Evolutionary conservation across 225 moss, liverwort and hornwort species (phyloP).

Genomic region (Polytrichum formosum): DNA sequence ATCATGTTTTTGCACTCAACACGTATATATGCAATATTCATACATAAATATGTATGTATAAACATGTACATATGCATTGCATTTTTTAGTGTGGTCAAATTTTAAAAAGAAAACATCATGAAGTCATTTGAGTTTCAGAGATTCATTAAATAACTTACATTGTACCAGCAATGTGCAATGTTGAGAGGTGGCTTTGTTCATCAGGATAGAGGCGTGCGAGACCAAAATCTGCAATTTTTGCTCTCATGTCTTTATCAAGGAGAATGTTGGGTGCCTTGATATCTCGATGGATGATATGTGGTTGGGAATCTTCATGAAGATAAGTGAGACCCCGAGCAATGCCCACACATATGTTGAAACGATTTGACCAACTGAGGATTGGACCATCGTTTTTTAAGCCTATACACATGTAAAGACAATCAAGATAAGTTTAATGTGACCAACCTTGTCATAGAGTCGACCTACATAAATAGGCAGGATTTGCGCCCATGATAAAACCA

Average conservation of each 20-base stretch:
- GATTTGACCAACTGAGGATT: constrained; percentile 20
- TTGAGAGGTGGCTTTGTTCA: constrained; percentile 4
- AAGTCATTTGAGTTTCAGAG: no score
- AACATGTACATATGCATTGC: not conserved
- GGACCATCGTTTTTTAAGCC: no score
- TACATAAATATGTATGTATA: not conserved
- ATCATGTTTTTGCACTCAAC: no score
- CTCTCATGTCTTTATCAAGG: constrained; percentile 21
- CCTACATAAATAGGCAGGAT: no score
- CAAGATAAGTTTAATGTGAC: no score
- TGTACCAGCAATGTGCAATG: constrained; percentile 15
- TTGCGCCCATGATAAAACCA: no score
- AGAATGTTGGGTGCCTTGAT: constrained; percentile 32
- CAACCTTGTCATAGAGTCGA: no score
- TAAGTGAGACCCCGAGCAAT: constrained; percentile 26
- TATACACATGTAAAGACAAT: no score
- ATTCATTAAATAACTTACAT: not conserved
- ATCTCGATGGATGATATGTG: constrained; percentile 32
- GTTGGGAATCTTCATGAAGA: constrained; percentile 48
- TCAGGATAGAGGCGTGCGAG: constrained; percentile 3
- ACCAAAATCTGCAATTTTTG: constrained; percentile 32
- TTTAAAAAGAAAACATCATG: not conserved
- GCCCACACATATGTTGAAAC: constrained; percentile 22
- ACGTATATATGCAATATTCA: not conserved
- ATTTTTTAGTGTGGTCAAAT: not conserved